Evolutionary conservation across 1,139 yeast species (phyloP), one percentile per base, ranked within the genome.

Genomic region (Saccharomyces pastorianus): DNA sequence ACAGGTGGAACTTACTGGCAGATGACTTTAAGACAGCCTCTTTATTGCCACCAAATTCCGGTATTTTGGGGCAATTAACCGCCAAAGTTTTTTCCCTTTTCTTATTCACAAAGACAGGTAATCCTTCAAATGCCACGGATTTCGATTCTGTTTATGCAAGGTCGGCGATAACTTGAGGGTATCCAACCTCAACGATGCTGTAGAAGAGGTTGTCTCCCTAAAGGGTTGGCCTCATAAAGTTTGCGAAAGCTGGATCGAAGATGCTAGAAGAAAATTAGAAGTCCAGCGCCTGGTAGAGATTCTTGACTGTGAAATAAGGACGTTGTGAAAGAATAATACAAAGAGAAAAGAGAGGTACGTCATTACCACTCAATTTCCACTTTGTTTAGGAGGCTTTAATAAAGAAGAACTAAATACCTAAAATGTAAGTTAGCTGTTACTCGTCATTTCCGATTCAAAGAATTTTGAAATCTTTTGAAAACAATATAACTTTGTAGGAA

Each of bases 221-320:
- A 87, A 88, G 72, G 99, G 99, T 44, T 89, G 96, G 96, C 82
- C 96, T 47, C 85, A 95, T 77, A 81, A 81, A 66, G 78, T 93
- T 63, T 95, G 97, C 46, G 82, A 83, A 62, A 97, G 89, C 70
- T 93, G 98, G 98, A 82, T 95, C 46, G 73, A 75, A 47, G 95
- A 88, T 70, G 91, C 95, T 50, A 84, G 97, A 76, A 85, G 84
- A 75, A 84, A 96, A 69, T 77, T 90, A 62, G 98, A 91, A 74
- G 81, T 87, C 50, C 95, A 90, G 72, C 85, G 90, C 64, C 76
- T 91, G 67, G 78, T 89, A 54, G 82, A 79, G 58, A 65, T 73
- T 53, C 64, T 75, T 52, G 76, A 73, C 55, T 59, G 70, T 54
- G 77, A 74, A 59, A 62, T 72, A 47, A 73, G 73, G 65, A 70